These are phyloP conservation scores for Arthrobotrys conoides DNA, from an alignment of 2,329 filamentous ascomycete genomes.

Conservation along the genomic window DNA sequence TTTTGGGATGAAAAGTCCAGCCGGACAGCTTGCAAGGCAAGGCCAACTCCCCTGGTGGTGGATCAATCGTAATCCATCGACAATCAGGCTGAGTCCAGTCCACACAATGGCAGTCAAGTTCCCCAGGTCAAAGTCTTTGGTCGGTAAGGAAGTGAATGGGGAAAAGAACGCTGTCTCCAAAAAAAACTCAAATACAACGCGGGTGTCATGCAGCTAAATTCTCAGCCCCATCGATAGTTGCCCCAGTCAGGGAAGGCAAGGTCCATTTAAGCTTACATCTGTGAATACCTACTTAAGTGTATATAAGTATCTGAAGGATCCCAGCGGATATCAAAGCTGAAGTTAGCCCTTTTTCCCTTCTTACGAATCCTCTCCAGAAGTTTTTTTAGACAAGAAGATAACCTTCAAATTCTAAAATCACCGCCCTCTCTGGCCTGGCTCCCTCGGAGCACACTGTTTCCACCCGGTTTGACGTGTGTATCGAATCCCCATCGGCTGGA, in stretches of 20 bases:
- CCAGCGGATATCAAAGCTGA: conserved; percentile 22
- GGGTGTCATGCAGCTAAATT: conserved; percentile 56
- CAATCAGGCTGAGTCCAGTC: conserved; percentile 44
- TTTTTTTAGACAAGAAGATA: no score
- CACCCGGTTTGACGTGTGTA: conserved; percentile 46
- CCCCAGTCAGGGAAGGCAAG: background rate
- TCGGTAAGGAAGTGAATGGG: no score
- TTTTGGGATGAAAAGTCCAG: conserved; percentile 22
- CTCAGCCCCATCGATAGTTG: conserved; percentile 51
- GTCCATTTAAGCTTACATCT: conserved; percentile 44
- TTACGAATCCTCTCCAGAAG: background rate
- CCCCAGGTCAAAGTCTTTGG: no score
- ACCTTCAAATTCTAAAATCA: background rate
- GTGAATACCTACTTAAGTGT: background rate
- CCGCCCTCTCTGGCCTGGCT: background rate
- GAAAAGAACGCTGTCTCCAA: conserved; percentile 16
- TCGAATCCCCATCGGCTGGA: conserved; percentile 33
- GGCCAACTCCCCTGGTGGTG: conserved; percentile 6
- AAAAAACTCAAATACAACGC: conserved; percentile 59
- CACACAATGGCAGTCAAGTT: background rate
- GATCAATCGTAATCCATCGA: conserved; percentile 23
- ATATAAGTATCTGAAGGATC: conserved; percentile 8
- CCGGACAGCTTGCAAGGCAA: background rate
- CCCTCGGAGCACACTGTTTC: conserved; percentile 9
- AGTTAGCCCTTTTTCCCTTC: background rate